A percentile compares a stretch with the other conserved stretches of the same genome.
phyloP scores from a whole-genome alignment of 495 filamentous ascomycete genomes.

The Aspergillus ostianus region DNA sequence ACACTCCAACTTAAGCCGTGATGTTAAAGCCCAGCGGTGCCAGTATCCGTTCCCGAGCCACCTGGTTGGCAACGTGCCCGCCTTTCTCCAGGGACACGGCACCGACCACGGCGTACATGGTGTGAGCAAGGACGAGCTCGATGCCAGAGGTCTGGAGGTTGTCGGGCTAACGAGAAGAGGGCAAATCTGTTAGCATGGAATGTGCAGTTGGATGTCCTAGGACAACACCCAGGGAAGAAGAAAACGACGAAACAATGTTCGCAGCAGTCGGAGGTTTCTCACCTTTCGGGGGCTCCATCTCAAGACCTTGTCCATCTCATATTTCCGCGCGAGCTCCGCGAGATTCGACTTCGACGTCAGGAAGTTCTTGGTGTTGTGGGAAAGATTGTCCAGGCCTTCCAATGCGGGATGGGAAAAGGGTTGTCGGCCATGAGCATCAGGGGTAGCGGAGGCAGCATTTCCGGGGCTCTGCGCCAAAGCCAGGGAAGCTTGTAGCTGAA shows the following conservation, averaged over 20 bases:
- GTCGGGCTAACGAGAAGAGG: constrained; percentile 52
- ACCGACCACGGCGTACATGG: constrained; percentile 81
- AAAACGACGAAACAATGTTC: background rate
- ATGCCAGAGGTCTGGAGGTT: constrained; percentile 71
- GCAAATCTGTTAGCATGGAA: constrained; percentile 7
- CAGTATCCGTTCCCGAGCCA: constrained; percentile 77
- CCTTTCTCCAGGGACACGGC: constrained; percentile 85
- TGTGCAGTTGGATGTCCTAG: background rate
- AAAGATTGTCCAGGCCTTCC: constrained; percentile 68
- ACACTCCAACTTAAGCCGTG: constrained; percentile 22
- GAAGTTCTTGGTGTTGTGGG: constrained; percentile 49
- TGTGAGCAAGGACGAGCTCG: constrained; percentile 66
- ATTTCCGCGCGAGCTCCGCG: constrained; percentile 61
- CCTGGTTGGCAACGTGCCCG: constrained; percentile 68
- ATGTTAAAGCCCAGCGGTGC: constrained; percentile 46
- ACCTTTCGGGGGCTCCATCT: constrained; percentile 87
- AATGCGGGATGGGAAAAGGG: constrained; percentile 75
- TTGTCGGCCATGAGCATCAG: constrained; percentile 48
- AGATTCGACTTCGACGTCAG: constrained; percentile 59
- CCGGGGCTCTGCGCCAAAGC: constrained; percentile 57
- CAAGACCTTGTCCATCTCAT: constrained; percentile 68
- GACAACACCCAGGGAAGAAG: background rate
- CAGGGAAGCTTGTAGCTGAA: constrained; percentile 74
- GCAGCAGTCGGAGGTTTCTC: constrained; percentile 23
- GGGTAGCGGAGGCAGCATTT: constrained; percentile 17